Percentiles rank a stretch among this genome's conserved stretches.
Evolutionary conservation across 768 basidiomycete species (phyloP).

Genomic region (Rhizopogon roseolus): DNA sequence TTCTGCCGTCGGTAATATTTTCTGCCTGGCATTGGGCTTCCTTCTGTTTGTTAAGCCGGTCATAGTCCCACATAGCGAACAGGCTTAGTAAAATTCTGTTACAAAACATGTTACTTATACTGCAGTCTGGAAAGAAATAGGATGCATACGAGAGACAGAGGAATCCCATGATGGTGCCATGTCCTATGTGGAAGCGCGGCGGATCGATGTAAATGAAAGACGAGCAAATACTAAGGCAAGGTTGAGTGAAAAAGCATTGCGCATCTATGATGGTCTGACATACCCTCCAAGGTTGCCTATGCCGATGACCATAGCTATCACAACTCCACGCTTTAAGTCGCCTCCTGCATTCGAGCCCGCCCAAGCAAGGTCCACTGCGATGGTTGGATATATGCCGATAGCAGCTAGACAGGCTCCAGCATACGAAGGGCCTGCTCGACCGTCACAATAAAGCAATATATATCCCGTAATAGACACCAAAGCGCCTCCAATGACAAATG

Average conservation of each 20-base stretch:
- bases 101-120: constrained; percentile 25
- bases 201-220: constrained; percentile 38
- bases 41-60: constrained; percentile 44
- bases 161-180: constrained; percentile 33
- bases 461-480: constrained; percentile 47
- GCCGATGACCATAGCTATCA: constrained; percentile 49
- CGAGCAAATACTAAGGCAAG: constrained; percentile 29
- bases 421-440: constrained; percentile 28
- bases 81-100: constrained; percentile 35
- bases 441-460: constrained; percentile 38
- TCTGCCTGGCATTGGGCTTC: constrained; percentile 38
- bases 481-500: constrained; percentile 40
- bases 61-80: constrained; percentile 47
- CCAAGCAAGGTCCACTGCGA: constrained; percentile 50
- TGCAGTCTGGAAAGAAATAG: neutral
- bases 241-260: constrained; percentile 20
- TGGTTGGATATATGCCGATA: constrained; percentile 47
- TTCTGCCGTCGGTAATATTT: constrained; percentile 35
- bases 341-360: constrained; percentile 51
- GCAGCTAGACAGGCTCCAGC: constrained; percentile 46
- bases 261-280: constrained; percentile 13
- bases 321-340: constrained; percentile 46
- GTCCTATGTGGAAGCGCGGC: constrained; percentile 33
- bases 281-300: constrained; percentile 52
- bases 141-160: constrained; percentile 20